Conservation (phyloP, 441 rosid species). For the Croton laevigatus region DNA sequence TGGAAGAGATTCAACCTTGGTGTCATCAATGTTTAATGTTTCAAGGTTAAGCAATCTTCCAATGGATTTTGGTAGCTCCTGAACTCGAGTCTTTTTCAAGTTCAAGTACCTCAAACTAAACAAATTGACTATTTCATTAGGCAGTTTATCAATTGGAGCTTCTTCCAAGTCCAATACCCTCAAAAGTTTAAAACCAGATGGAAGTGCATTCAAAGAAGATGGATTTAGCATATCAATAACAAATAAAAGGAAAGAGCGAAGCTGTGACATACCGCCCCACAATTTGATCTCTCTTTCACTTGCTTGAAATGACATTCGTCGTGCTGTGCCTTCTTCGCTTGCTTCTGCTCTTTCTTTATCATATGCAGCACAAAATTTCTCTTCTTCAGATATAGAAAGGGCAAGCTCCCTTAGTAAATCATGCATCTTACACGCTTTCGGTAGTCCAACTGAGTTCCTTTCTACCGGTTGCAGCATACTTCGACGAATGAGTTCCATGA, state of each 20-base stretch:
- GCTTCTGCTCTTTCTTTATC: constrained; percentile 27
- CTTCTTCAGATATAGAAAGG: constrained; percentile 19
- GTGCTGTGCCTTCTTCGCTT: constrained; percentile 33
- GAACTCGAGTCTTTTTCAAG: constrained; percentile 25
- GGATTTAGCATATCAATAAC: constrained; percentile 23
- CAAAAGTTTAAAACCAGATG: constrained; percentile 25
- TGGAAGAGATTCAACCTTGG: too few relatives aligned
- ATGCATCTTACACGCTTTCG: constrained; percentile 22
- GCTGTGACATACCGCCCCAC: constrained; percentile 14
- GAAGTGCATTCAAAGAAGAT: constrained; percentile 18
- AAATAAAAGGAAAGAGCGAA: constrained; percentile 33
- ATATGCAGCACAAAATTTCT: constrained; percentile 20
- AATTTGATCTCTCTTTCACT: constrained; percentile 16
- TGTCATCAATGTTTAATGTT: too few relatives aligned
- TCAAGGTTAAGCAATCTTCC: too few relatives aligned
- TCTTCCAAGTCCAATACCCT: constrained; percentile 25
- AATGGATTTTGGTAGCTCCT: constrained; percentile 26
- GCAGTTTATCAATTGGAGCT: constrained; percentile 20
- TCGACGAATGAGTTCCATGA: constrained; percentile 27
- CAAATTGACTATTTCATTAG: constrained; percentile 19
- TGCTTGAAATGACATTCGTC: constrained; percentile 30
- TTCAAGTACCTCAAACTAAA: constrained; percentile 28
- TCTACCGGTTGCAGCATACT: constrained; percentile 26
- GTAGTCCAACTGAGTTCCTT: constrained; percentile 21
- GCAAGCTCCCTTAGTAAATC: constrained; percentile 31